A percentile compares a stretch with the other conserved stretches of the same genome.
Evolutionary conservation across 2,329 filamentous ascomycete species (phyloP).

Genomic region (Ustulina deusta): DNA sequence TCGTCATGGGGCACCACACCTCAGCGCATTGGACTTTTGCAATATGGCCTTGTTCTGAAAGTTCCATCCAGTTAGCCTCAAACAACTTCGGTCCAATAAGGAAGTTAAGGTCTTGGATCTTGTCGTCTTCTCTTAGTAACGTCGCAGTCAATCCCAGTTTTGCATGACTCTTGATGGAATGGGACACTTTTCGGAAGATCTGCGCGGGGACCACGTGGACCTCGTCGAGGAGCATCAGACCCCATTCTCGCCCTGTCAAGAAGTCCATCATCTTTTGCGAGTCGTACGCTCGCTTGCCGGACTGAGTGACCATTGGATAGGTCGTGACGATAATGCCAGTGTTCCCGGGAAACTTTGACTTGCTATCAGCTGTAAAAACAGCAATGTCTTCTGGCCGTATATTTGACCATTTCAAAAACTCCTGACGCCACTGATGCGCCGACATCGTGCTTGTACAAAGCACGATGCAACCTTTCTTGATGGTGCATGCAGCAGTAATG

Average conservation of each 20-base stretch:
- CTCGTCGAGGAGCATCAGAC: constrained; percentile 95
- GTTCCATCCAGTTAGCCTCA: constrained; percentile 99
- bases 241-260: constrained; percentile 90
- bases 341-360: constrained; percentile 83
- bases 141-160: constrained; percentile 96
- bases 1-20: constrained; percentile 99
- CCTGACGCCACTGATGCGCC: constrained; percentile 94
- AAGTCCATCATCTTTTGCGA: constrained; percentile 99
- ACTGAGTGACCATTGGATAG: constrained; percentile 98
- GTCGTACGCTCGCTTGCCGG: constrained; percentile 87
- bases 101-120: constrained; percentile 97
- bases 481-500: constrained; percentile 97
- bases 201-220: constrained; percentile 97
- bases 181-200: constrained; percentile 95
- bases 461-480: constrained; percentile 96
- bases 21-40: constrained; percentile 97
- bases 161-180: constrained; percentile 91
- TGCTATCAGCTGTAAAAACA: constrained; percentile 94
- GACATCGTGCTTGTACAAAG: constrained; percentile 98
- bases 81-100: constrained; percentile 97
- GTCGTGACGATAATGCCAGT: constrained; percentile 98
- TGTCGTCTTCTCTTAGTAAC: constrained; percentile 94
- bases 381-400: constrained; percentile 93
- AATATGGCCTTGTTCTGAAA: constrained; percentile 96
- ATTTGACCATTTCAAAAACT: constrained; percentile 98